phyloP scores from a whole-genome alignment of 1,284 basidiomycete genomes.

The Melampsora medusae region DNA sequence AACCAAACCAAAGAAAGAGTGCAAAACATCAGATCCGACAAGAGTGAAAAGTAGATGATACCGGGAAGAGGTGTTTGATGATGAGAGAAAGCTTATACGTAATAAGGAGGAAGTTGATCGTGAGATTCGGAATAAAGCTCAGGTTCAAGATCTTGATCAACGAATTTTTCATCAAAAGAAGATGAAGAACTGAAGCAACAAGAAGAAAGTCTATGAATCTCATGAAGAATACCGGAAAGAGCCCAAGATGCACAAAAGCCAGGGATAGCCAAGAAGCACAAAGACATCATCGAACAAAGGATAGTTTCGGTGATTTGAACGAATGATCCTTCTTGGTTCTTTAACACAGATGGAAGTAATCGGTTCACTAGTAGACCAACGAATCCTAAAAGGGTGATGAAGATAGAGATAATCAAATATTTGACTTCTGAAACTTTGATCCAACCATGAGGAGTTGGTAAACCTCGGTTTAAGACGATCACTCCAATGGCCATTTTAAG shows the following conservation, averaged over 20 bases:
- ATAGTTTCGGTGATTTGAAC: background rate
- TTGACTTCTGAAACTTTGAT: background rate
- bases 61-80: too few relatives aligned
- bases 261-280: background rate
- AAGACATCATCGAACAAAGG: background rate
- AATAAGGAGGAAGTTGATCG: too few relatives aligned
- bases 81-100: too few relatives aligned
- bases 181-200: too few relatives aligned
- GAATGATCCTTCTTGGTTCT: background rate
- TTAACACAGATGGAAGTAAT: background rate
- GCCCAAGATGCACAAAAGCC: background rate
- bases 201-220: background rate
- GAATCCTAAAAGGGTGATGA: background rate
- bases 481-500: background rate
- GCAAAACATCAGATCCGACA: too few relatives aligned
- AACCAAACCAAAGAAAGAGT: too few relatives aligned
- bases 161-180: too few relatives aligned
- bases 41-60: too few relatives aligned
- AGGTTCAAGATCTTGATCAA: too few relatives aligned
- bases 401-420: background rate
- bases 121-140: too few relatives aligned
- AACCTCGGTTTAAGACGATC: background rate
- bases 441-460: background rate
- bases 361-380: background rate
- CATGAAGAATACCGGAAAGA: background rate